Base-by-base conservation (phyloP, 495 filamentous ascomycete genomes). In the Neurospora cerealis region DNA sequence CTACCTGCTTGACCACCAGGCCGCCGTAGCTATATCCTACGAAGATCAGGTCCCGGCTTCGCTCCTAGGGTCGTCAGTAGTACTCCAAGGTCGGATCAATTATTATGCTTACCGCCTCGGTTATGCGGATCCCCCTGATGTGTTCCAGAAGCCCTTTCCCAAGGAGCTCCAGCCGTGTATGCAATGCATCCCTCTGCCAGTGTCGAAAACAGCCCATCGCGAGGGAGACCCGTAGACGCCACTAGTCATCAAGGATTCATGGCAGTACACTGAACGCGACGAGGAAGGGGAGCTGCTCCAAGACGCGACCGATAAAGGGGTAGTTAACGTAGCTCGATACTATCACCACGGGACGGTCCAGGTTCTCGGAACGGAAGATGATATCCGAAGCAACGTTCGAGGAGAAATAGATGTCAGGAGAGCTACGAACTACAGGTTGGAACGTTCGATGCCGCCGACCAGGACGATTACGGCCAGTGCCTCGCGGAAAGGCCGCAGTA, bases 241-340 rank as follows among this genome's bases (percentile, higher is more conserved):
- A 28, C 78, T 88, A 71, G 79, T 86, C 7, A 80, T 87, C 69
- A 87, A 87, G 78, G 85, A 87, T 74, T 86, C 81, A 8, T 87
- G 80, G 85, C 84, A 87, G 72, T 84, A 83, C 71, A 73, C 72
- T 24, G 81, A 86, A 74, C 82, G 83, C 13, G 79, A 80, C 40
- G 84, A 87, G 71, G 85, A 87, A 75, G 83, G 84, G 74, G 72
- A 78, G 41, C 72, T 86, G 71, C 71, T 87, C 11, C 66, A 73
- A 28, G 78, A 85, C 69, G 83, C 80, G 42, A 84, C 82, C 15
- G 72, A 77, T 34, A 76, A 80, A 77, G 78, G 74, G 17, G 83
- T 85, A 7, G 74, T 79, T 10, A 83, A 85, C 62, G 76, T 86
- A 36, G 81, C 81, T 36, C 72, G 82, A 75, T 80, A 86, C 74